These are phyloP conservation scores for Bathelium albidoporum DNA, from an alignment of 495 filamentous ascomycete species.

Conservation along the genomic window DNA sequence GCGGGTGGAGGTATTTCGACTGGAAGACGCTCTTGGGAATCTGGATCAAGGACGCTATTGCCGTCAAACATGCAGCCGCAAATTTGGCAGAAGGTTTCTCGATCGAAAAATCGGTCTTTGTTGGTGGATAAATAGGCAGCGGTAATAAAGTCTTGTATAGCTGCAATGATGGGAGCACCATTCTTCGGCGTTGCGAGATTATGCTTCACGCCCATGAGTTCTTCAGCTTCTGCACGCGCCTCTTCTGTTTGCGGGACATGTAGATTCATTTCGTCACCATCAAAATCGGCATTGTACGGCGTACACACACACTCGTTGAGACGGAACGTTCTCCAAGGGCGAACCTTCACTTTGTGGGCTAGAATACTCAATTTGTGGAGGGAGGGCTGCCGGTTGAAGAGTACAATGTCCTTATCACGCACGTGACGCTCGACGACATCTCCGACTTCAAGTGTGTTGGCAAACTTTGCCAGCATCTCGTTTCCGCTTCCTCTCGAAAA, in stretches of 20 bases:
- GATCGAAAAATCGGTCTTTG: constrained; percentile 88
- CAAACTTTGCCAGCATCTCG: constrained; percentile 53
- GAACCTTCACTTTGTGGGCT: constrained; percentile 81
- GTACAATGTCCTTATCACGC: constrained; percentile 89
- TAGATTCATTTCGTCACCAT: constrained; percentile 98
- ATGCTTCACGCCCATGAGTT: constrained; percentile 96
- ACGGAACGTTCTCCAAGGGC: constrained; percentile 92
- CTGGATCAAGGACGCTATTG: constrained; percentile 33
- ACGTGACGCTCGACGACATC: constrained; percentile 91
- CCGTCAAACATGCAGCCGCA: constrained; percentile 91
- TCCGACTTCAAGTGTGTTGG: constrained; percentile 63
- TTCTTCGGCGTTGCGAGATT: constrained; percentile 94
- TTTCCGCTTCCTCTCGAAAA: constrained; percentile 36
- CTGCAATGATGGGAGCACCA: constrained; percentile 94
- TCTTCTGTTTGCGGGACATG: constrained; percentile 98
- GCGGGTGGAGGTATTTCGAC: constrained; percentile 81
- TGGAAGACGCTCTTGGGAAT: constrained; percentile 36
- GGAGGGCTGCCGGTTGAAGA: constrained; percentile 97
- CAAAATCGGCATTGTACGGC: constrained; percentile 98
- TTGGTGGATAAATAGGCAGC: constrained; percentile 82
- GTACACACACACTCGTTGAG: constrained; percentile 97
- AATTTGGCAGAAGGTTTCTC: constrained; percentile 74
- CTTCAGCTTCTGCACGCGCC: constrained; percentile 86
- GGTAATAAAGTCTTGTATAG: constrained; percentile 97
- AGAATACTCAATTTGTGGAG: constrained; percentile 98